Evolutionary conservation across 2,329 filamentous ascomycete species (phyloP), one percentile per base, ranked within the genome.

Genomic region (Dactylellina leptospora): DNA sequence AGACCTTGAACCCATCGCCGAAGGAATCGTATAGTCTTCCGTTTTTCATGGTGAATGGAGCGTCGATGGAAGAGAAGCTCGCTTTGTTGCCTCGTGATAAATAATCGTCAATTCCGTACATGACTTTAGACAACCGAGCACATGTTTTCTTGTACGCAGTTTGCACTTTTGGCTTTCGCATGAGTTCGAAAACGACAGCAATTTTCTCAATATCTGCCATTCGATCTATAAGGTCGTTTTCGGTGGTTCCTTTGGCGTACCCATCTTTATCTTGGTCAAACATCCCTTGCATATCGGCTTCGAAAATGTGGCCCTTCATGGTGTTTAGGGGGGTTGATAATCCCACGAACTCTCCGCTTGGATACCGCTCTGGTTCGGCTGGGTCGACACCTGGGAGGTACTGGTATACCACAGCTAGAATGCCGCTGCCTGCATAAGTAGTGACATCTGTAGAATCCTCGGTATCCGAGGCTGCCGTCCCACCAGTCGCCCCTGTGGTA

Each of bases 71-170:
- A 8, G 53, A 20, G 20, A 58, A 30, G 16, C 28, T 27, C 5
- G 53, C 53, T 58, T 58, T 58, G 53, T 58, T 58, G 20, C 53
- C 53, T 9, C 53, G 53, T 2, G 25, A 3, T 16, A 58, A 38
- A 38, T 58, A 58, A 16, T 58, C 53, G 25, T 58, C 53, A 16
- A 58, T 33, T 44, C 53, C 53, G n/a, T 58, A 58, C 53, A 58
- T 58, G 22, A 58, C 20, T 27, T 28, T 16, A 13, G 53, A 58
- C 9, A 58, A 25, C 20, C 53, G 27, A 8, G 30, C 6, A 38
- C 53, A 58, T 11, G 53, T 58, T 45, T 22, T 44, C 38, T 58
- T 58, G n/a, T 45, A 45, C 2, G 53, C 40, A 8, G 18, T 22
- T 18, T 58, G 4, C 22, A 58, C 30, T 18, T 45, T 44, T 20